Evolutionary conservation across 2,329 filamentous ascomycete genomes (phyloP), one percentile per base, ranked within the genome.

Genomic region (Fusarium sulawesiense): DNA sequence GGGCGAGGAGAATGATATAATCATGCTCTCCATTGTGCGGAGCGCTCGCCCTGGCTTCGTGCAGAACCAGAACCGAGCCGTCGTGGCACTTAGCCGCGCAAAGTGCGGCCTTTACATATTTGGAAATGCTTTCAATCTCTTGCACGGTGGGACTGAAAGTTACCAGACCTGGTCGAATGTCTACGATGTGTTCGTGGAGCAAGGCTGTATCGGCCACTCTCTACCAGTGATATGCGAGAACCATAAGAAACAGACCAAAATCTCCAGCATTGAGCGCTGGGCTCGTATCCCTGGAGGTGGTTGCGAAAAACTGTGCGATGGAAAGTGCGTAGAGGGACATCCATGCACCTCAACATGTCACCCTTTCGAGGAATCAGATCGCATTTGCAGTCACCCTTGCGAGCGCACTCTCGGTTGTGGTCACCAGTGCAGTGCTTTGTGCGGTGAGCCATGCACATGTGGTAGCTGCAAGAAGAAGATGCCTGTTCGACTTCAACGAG

Each of bases 1-100:
- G 77, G 94, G 94, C 14, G 93, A 97, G 73, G 93, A 97, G 76
- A 97, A 97, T 66, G 92, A 94, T 25, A 84, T 97, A 11, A 85
- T 98, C 12, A 77, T 97, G 3, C 82, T 97, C 0, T 97, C 94
- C 0, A 82, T 97, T 0, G 93, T 96, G 5, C 87, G 94, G 45
- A 94, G 91, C 68, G 91, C 91, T 37, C 74, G 73, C 2, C 90
- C 94, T 30, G 94, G 94, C 0, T 98, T 97, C 71, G 83, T 97
- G 3, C 83, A 86, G 3, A 88, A 91, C 60, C 78, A 81, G 66
- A 88, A 89, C 65, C 84, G 88, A 20, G 83, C 84, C 0, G 86
- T 88, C 3, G 88, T 90, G 12, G 85, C 88, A 3, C 81, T 88
- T 48, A 89, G 87, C 63, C 89, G 94, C 56, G 94, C 94, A 6